These are phyloP conservation scores for Rhazya stricta DNA, from an alignment of 257 asterid species.

Conservation along the genomic window DNA sequence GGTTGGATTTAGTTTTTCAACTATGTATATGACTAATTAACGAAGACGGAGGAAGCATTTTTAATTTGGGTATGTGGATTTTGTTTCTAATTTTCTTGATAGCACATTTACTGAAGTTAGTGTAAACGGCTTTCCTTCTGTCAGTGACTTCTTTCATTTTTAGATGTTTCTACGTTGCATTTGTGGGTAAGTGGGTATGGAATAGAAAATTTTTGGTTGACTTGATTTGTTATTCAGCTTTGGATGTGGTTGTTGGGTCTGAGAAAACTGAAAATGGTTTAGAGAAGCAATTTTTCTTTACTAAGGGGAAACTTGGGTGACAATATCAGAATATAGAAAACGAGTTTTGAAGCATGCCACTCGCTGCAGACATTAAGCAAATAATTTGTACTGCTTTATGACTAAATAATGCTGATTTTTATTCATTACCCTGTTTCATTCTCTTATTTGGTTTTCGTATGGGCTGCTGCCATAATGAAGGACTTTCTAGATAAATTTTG, in stretches of 20 bases:
- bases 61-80: not conserved
- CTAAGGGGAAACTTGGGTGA: not conserved
- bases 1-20: not conserved
- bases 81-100: constrained; percentile 6
- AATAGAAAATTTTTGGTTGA: not conserved
- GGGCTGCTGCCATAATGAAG: not conserved
- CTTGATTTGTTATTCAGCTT: not conserved
- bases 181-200: not conserved
- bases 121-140: not conserved
- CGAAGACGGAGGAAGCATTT: not conserved
- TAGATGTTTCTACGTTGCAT: not conserved
- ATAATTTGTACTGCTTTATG: not conserved
- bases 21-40: not conserved
- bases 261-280: not conserved
- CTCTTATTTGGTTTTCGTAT: no score
- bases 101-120: not conserved
- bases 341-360: not conserved
- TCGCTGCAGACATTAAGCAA: no score
- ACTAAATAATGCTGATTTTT: not conserved
- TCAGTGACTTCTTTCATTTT: not conserved
- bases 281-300: not conserved
- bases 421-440: not conserved
- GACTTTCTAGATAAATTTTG: not conserved
- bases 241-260: not conserved
- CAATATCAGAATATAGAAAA: not conserved